Percentiles rank a stretch among this genome's conserved stretches.
These are phyloP conservation scores for Golovinomyces cichoracearum DNA, from an alignment of 2,329 filamentous ascomycete genomes.

Conservation along the genomic window DNA sequence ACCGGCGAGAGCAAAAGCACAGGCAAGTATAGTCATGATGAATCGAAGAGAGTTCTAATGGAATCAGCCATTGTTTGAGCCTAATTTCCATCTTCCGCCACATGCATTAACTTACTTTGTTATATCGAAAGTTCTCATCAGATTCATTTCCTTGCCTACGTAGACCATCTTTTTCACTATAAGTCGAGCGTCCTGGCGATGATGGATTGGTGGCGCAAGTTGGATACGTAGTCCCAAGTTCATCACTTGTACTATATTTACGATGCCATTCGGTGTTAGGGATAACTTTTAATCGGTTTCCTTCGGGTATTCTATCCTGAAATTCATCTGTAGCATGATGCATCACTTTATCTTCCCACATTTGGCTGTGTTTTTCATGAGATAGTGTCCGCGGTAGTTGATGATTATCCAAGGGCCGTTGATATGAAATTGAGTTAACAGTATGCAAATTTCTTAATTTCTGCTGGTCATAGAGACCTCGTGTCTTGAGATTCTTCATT, in stretches of 20 bases:
- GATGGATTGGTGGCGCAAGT: not conserved
- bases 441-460: not conserved
- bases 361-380: not conserved
- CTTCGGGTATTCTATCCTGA: not conserved
- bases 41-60: slow-evolving; percentile 31
- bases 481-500: not conserved
- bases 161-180: slow-evolving; percentile 15
- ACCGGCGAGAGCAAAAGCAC: slow-evolving; percentile 19
- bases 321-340: not conserved
- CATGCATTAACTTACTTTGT: slow-evolving; percentile 15
- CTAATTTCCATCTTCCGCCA: slow-evolving; percentile 5
- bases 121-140: slow-evolving; percentile 20
- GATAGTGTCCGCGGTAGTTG: not conserved
- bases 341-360: not conserved
- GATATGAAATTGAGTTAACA: not conserved
- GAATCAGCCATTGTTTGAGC: not conserved
- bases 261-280: not conserved
- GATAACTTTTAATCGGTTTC: not conserved
- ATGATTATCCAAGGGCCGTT: not conserved
- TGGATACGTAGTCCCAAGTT: not conserved
- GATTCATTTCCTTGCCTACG: slow-evolving; percentile 22
- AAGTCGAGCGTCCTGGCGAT: slow-evolving; percentile 5
- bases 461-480: not conserved
- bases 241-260: not conserved
- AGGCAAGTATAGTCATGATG: slow-evolving; percentile 33